Evolutionary conservation across 2,329 filamentous ascomycete species (phyloP), one percentile per base, ranked within the genome.

Genomic region (Fonsecaea monophora): DNA sequence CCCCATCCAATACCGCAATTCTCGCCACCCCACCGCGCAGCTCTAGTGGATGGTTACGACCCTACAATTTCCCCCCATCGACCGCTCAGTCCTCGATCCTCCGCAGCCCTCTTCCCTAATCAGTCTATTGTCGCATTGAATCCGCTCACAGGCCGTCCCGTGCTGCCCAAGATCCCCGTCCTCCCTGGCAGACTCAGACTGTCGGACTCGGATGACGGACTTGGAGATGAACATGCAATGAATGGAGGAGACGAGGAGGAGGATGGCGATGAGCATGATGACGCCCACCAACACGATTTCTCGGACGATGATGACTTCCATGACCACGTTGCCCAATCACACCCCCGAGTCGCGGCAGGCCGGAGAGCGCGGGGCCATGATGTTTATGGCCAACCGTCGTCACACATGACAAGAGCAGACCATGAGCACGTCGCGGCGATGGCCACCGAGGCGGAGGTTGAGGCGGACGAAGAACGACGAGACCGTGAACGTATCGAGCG

Each of bases 191-290:
- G 75, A 15, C 66, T 78, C 25, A 69, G 75, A n/a, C 74, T 77
- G 13, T 78, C 79, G 34, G 77, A 79, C 58, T 78, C 74, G 2
- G 80, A 80, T 40, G 80, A 78, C 18, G 73, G 61, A 4, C 68
- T 54, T 34, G 67, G 68, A 32, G 71, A 69, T 37, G 75, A 80
- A 70, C 80, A 81, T 50, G 76, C 76, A 15, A 80, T 84, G 15
- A 84, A 86, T 61, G 84, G 85, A 71, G 74, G 65, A n/a, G 40
- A 35, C 7, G 57, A 63, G 3, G 62, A 58, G 18, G 50, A 64
- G 5, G 67, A 61, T 15, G 21, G 18, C 34, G 15, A 42, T n/a
- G 53, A 21, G 18, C 62, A 48, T n/a, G 30, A 25, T 25, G 25
- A 25, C 25, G 25, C 25, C 3, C 25, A 25, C 25, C 25, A 34